These are phyloP conservation scores for Entophlyctis luteolus DNA, from an alignment of 192 early-diverging fungal genomes.

Conservation along the genomic window DNA sequence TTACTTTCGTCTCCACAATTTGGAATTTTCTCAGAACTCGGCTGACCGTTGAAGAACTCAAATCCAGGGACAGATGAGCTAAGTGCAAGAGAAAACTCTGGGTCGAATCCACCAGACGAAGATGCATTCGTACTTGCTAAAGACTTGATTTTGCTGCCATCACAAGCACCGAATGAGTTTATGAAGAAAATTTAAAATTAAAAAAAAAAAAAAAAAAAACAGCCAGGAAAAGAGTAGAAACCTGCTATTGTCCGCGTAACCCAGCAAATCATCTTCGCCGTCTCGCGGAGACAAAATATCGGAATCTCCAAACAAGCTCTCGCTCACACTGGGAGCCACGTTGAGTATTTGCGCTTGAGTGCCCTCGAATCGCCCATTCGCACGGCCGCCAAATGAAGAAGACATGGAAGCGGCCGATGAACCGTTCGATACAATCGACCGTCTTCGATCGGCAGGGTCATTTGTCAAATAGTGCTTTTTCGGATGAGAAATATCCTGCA, in stretches of 20 bases:
- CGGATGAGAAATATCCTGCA: background rate
- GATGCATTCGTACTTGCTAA: too few relatives aligned
- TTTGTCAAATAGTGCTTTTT: background rate
- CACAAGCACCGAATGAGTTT: too few relatives aligned
- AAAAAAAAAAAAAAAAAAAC: too few relatives aligned
- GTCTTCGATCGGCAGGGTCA: background rate
- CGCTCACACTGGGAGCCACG: background rate
- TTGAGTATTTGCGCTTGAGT: background rate
- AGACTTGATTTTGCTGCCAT: too few relatives aligned
- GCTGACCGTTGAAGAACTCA: too few relatives aligned
- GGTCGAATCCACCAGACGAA: too few relatives aligned
- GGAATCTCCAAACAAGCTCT: slow-evolving; percentile 16
- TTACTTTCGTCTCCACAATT: too few relatives aligned
- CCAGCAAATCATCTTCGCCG: slow-evolving; percentile 12
- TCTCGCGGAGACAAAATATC: slow-evolving; percentile 10
- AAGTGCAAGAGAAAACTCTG: too few relatives aligned
- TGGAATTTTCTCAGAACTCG: too few relatives aligned
- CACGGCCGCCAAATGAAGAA: slow-evolving; percentile 3
- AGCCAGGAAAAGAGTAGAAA: too few relatives aligned
- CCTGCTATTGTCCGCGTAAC: background rate
- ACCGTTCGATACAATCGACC: background rate
- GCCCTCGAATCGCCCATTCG: background rate
- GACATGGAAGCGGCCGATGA: background rate
- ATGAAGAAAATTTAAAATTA: too few relatives aligned
- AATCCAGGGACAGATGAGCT: too few relatives aligned